These are phyloP conservation scores for Colletotrichum filicis DNA, from an alignment of 2,329 filamentous ascomycete genomes.

Conservation along the genomic window DNA sequence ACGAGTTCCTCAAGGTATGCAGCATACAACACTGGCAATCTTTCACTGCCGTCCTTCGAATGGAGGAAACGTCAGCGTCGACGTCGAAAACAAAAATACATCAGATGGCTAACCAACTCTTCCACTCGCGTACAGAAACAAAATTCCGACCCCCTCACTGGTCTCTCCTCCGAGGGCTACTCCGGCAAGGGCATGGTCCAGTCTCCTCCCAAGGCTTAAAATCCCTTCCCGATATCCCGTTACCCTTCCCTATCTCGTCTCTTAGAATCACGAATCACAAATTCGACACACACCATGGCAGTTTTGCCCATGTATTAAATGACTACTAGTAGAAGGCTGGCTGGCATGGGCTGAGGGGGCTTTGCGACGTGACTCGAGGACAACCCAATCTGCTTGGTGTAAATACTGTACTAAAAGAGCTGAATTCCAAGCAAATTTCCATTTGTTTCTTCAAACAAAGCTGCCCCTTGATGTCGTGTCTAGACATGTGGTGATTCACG, in stretches of 20 bases:
- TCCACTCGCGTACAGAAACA: slow-evolving; percentile 67
- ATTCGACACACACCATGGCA: slow-evolving; percentile 26
- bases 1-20: slow-evolving; percentile 89
- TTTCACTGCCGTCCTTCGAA: too few relatives aligned
- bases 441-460: slow-evolving; percentile 34
- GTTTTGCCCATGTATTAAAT: slow-evolving; percentile 49
- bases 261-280: slow-evolving; percentile 35
- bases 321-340: slow-evolving; percentile 38
- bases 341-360: slow-evolving; percentile 42
- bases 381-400: slow-evolving; percentile 44
- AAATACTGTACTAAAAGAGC: slow-evolving; percentile 58
- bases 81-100: too few relatives aligned
- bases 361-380: slow-evolving; percentile 45
- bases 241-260: slow-evolving; percentile 33
- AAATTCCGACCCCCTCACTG: slow-evolving; percentile 87
- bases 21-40: too few relatives aligned
- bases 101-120: too few relatives aligned
- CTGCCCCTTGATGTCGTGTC: not conserved
- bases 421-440: slow-evolving; percentile 47
- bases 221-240: slow-evolving; percentile 17
- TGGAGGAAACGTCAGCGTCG: not conserved
- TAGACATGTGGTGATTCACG: too few relatives aligned
- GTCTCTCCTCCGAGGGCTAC: slow-evolving; percentile 84
- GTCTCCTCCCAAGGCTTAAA: slow-evolving; percentile 68
- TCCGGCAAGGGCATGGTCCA: slow-evolving; percentile 83